Conservation (phyloP, 768 basidiomycete genomes). For the Tulasnella sp. region DNA sequence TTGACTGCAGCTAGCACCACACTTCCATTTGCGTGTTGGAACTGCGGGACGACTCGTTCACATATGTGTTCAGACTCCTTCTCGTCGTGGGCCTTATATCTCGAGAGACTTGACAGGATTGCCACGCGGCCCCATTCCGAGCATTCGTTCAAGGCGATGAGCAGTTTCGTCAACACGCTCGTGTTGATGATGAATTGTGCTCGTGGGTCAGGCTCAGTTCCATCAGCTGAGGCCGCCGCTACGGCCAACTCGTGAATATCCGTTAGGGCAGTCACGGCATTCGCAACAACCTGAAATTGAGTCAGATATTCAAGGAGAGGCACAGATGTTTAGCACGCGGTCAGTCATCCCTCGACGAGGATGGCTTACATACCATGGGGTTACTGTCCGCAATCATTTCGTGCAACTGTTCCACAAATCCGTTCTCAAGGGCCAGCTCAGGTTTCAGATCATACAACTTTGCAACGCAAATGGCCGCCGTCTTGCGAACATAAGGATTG, state of each 20-base stretch:
- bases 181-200: constrained; percentile 76
- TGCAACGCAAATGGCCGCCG: constrained; percentile 91
- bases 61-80: constrained; percentile 98
- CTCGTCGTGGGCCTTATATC: constrained; percentile 73
- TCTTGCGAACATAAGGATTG: constrained; percentile 97
- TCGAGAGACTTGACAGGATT: constrained; percentile 71
- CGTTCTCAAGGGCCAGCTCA: constrained; percentile 86
- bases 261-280: constrained; percentile 82
- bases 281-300: constrained; percentile 73
- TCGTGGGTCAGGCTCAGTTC: constrained; percentile 24
- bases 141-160: constrained; percentile 94
- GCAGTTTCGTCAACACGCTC: constrained; percentile 68
- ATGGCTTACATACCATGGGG: constrained; percentile 64
- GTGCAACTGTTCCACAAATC: constrained; percentile 75
- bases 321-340: background rate
- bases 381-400: constrained; percentile 94
- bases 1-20: constrained; percentile 96
- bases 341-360: background rate
- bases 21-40: constrained; percentile 92
- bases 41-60: constrained; percentile 95
- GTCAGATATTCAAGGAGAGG: background rate
- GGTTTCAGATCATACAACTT: constrained; percentile 97
- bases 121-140: constrained; percentile 99
- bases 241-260: constrained; percentile 69
- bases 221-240: constrained; percentile 5